Percentiles rank a stretch among this genome's conserved stretches.
Conservation (phyloP, 352 stramenopile genomes). For the Pythium aquatile region DNA sequence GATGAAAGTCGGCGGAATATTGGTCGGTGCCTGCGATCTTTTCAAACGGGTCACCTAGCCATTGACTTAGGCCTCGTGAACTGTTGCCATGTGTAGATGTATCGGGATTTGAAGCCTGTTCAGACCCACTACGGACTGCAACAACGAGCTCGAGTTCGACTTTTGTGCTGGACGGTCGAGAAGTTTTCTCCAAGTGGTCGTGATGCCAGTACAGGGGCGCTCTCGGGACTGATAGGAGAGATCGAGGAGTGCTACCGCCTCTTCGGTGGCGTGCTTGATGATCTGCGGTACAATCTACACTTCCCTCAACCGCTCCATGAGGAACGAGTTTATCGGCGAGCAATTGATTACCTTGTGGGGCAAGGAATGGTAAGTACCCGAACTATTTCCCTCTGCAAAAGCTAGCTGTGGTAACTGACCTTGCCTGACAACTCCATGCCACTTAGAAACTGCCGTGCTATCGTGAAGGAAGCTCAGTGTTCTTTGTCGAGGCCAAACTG, state of each 20-base stretch:
- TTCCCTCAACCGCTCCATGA: slow-evolving; percentile 29
- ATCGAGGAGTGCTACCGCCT: slow-evolving; percentile 41
- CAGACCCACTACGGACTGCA: slow-evolving; percentile 11
- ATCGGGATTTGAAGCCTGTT: slow-evolving; percentile 26
- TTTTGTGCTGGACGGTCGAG: slow-evolving; percentile 21
- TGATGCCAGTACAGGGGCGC: slow-evolving; percentile 49
- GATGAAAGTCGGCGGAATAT: slow-evolving; percentile 54
- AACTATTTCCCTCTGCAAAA: too few relatives aligned
- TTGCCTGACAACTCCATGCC: background rate
- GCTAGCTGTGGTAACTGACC: too few relatives aligned
- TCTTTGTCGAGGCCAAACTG: slow-evolving; percentile 6
- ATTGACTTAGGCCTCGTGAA: background rate
- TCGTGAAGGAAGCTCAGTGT: background rate
- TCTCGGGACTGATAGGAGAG: slow-evolving; percentile 36
- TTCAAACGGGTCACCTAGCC: background rate
- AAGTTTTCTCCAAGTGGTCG: slow-evolving; percentile 29
- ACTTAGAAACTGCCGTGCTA: background rate
- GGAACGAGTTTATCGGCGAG: slow-evolving; percentile 4
- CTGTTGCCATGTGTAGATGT: slow-evolving; percentile 38
- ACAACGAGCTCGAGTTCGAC: slow-evolving; percentile 19
- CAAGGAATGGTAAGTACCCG: slow-evolving; percentile 17
- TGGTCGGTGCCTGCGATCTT: slow-evolving; percentile 31
- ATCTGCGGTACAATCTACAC: slow-evolving; percentile 42
- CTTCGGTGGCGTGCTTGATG: slow-evolving; percentile 42
- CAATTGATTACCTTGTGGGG: slow-evolving; percentile 16